Evolutionary conservation across 805 yeast genomes (phyloP).

Genomic region (Suhomyces sp.): DNA sequence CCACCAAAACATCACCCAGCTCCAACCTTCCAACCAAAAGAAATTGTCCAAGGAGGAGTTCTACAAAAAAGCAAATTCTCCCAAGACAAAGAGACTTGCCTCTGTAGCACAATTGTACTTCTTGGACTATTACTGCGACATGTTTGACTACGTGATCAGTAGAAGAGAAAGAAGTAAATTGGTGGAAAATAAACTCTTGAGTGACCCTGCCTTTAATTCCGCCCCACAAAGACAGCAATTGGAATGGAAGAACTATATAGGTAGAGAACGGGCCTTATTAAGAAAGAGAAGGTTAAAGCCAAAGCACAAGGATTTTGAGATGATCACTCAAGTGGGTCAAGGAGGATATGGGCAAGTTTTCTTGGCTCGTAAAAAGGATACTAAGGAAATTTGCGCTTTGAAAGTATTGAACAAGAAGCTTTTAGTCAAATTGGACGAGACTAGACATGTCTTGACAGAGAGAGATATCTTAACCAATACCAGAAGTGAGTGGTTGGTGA

Average conservation of each 20-base stretch:
- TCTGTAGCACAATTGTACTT: conserved; percentile 93
- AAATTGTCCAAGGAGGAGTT: conserved; percentile 45
- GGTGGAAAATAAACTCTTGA: conserved; percentile 59
- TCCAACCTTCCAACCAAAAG: conserved; percentile 24
- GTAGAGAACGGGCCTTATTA: conserved; percentile 79
- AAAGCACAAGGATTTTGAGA: conserved; percentile 91
- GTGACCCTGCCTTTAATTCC: conserved; percentile 43
- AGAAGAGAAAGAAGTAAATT: conserved; percentile 79
- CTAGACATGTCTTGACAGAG: conserved; percentile 92
- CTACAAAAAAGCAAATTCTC: conserved; percentile 57
- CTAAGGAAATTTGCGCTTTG: conserved; percentile 92
- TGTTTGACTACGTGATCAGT: conserved; percentile 86
- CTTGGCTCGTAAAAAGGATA: conserved; percentile 88
- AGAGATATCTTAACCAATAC: conserved; percentile 96
- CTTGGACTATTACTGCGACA: conserved; percentile 92
- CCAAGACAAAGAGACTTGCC: conserved; percentile 80
- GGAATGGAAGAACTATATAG: conserved; percentile 74
- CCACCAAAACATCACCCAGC: conserved; percentile 31
- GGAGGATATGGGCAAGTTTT: conserved; percentile 99
- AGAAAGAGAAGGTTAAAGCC: conserved; percentile 91
- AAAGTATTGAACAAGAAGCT: conserved; percentile 87
- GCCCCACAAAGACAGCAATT: conserved; percentile 37
- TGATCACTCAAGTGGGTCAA: conserved; percentile 98
- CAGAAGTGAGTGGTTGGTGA: conserved; percentile 93
- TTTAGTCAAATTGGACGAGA: conserved; percentile 86